Evolutionary conservation across 2,329 filamentous ascomycete genomes (phyloP), one percentile per base, ranked within the genome.

Genomic region (Ascochyta koolunga): DNA sequence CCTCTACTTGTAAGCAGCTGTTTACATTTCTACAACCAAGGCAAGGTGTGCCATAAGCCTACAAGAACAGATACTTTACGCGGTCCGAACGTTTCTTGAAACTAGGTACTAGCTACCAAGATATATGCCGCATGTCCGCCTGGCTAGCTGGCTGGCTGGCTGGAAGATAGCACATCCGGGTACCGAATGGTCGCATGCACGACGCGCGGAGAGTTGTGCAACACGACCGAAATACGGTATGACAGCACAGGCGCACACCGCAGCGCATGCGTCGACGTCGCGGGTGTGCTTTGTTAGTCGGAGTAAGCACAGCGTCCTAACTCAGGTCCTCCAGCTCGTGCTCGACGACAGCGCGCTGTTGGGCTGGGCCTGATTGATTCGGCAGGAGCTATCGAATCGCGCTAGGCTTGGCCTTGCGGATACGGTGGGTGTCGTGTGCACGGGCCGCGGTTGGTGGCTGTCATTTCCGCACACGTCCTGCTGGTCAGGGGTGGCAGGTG

Each of bases 391-490:
- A 54, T 45, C 36, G 51, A 54, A 41, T 41, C 35, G 19, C 19
- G 22, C 41, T 15, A 13, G 36, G 36, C 51, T 49, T 44, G 35
- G 40, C 51, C 38, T 45, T n/a, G 22, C 39, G 32, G 49, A 45
- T 49, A 45, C 39, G 45, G 36, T 49, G 33, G n/a, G n/a, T n/a
- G n/a, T n/a, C n/a, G 33, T 18, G 47, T 33, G 47, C 41, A 39
- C 37, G 53, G 40, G 38, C 47, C 41, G 33, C 35, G 42, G 27
- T 41, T 39, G 50, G 31, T 36, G 51, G 24, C 51, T 48, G 53
- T 48, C 25, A 56, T 56, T 51, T 56, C 53, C 53, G 37, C 43
- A 44, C 42, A 42, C 53, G 53, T 48, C 43, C 19, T 46, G 16
- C 19, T 36, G n/a, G 36, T 48, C 48, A 56, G 53, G 53, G 53